Base-by-base conservation (phyloP, 768 basidiomycete species). In the Leccinum aurantiacum region DNA sequence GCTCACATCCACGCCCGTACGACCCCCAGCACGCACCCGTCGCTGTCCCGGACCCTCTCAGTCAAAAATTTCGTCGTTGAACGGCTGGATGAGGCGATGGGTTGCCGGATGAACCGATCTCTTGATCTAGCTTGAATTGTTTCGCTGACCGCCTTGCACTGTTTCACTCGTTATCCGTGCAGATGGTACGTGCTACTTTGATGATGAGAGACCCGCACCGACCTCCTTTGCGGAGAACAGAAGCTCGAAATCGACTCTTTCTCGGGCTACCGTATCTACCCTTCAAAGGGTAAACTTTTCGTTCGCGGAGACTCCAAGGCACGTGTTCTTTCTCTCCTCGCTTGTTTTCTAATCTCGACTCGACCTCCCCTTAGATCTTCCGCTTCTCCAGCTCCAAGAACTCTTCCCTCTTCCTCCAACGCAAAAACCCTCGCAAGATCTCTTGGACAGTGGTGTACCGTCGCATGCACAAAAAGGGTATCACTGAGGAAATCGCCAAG, bases 341-440 rank as follows among this genome's bases (percentile, higher is more conserved):
- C n/a, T 7, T 13, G 27, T 37, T 3, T 29, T 17, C 25, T 46
- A 5, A 41, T 46, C 15, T 37, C 9, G 7, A 35, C n/a, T 24
- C 24, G 22, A 22, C 22, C 27, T 5, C 31, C 7, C 11, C 37
- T 3, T 70, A 96, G 94, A 85, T 94, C 75, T 98, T 96, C 90
- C 93, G 96, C 76, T 98, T 98, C 80, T 83, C 89, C 68, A 82
- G 77, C 75, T 91, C 92, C 65, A 98, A 98, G 86, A 91, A 87
- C 73, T 84, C 95, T 63, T 98, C 96, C 62, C 90, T 99, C 66
- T 98, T 98, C 88, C 82, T 91, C 60, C 97, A 99, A 78, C 92
- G 96, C 82, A 99, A 99, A 84, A 98, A 99, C 84, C 97, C 97
- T 55, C 93, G 97, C 75, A 98, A 98, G 87, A 95, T 98, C 80